Evolutionary conservation across 805 yeast species (phyloP).

Genomic region (Ogataea angusta): DNA sequence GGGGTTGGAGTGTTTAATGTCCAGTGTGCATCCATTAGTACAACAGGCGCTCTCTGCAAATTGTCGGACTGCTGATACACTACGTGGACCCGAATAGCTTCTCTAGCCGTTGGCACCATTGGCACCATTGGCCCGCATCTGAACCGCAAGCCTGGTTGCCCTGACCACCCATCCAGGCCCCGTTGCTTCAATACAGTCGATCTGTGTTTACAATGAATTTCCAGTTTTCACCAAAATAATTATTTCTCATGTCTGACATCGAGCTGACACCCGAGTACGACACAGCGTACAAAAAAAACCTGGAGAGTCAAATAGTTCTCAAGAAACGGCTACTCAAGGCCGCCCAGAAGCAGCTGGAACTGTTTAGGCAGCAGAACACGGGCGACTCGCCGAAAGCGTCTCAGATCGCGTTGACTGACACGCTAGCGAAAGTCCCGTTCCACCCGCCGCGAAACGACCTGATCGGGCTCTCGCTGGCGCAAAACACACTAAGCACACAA

Average conservation of each 20-base stretch:
- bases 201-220: too few relatives aligned
- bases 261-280: constrained; percentile 8
- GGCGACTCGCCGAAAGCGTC: constrained; percentile 5
- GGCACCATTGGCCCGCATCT: too few relatives aligned
- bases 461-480: constrained; percentile 27
- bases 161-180: too few relatives aligned
- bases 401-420: constrained; percentile 24
- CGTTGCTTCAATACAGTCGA: too few relatives aligned
- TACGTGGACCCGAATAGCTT: too few relatives aligned
- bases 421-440: constrained; percentile 26
- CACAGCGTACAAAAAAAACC: constrained; percentile 16
- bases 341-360: constrained; percentile 19
- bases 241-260: constrained; percentile 4
- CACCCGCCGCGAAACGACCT: constrained; percentile 30
- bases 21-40: too few relatives aligned
- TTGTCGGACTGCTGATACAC: too few relatives aligned
- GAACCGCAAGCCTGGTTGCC: too few relatives aligned
- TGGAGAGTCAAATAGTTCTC: constrained; percentile 22
- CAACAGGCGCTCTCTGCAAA: too few relatives aligned
- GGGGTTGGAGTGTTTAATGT: too few relatives aligned
- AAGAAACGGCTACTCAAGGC: constrained; percentile 20
- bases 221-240: constrained; percentile 1
- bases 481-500: constrained; percentile 15
- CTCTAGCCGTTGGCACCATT: too few relatives aligned
- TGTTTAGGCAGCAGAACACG: constrained; percentile 1